Base-by-base conservation (phyloP, 345 rosid species). In the Lepidium sativum region DNA sequence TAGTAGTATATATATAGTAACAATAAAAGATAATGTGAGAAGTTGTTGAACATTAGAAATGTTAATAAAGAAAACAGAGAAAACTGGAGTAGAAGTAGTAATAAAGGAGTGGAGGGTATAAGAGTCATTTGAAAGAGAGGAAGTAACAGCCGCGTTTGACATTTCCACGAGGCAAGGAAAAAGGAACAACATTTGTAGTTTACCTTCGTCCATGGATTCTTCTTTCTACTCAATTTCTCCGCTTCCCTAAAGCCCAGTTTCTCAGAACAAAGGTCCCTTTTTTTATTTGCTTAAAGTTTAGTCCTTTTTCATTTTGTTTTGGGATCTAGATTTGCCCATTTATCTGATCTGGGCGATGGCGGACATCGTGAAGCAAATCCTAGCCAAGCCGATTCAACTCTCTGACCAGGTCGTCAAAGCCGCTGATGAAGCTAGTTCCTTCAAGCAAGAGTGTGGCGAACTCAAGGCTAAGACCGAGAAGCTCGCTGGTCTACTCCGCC, bases 361-460 rank as follows among this genome's bases (percentile, higher is more conserved):
- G 73, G 96, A 89, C 72, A 73, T 72, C 49, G 94, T 84, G 67
- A 86, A 86, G 80, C 86, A 84, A 75, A 79, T 83, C 69, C 52
- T 89, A 74, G 77, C 83, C 2, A 86, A 72, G 60, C 91, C 96
- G 18, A 89, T 89, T 65, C 96, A 89, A 67, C 43, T 89, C 11
- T 83, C 96, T 3, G 96, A 89, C 82, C 87, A 83, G 20, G 83
- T 86, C 25, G 76, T 71, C 70, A 84, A 83, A 69, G 75, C 81
- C 13, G 91, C 91, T 0, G 94, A 83, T 16, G 91, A 84, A 50
- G 96, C 94, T 12, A 81, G 77, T 45, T 67, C 83, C 14, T 84
- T 75, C 71, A 86, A 84, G 78, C 94, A 83, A 49, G 94, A 89
- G 12, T 89, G 96, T 76, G 65, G 67, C 9, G 96, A 89, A 21